Evolutionary conservation across 75 land plant genomes (phyloP).

Genomic region (Chamaecyparis obtusa): DNA sequence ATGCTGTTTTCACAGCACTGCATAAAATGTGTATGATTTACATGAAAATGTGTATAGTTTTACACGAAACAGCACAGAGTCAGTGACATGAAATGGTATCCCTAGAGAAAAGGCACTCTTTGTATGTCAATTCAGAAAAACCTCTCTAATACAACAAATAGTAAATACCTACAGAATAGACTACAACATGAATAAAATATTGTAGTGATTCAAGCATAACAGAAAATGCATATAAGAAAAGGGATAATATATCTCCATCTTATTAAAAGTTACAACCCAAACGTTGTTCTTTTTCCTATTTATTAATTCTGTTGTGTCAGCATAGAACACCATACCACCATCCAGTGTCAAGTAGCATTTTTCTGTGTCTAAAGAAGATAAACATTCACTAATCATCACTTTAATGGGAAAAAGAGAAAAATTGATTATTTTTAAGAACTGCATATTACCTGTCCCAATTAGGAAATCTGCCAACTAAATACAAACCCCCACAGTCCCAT

Average conservation of each 20-base stretch:
- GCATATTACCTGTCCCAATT: conserved; percentile 90
- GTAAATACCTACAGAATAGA: not conserved
- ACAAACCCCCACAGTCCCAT: conserved; percentile 99
- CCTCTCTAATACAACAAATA: no score
- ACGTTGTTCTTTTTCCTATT: not conserved
- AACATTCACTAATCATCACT: not conserved
- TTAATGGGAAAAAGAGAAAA: not conserved
- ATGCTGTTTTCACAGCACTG: no score
- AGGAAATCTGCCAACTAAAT: conserved; percentile 90
- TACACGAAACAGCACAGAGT: no score
- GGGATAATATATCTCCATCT: not conserved
- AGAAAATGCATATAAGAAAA: not conserved
- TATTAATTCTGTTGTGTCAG: not conserved
- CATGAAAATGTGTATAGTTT: no score
- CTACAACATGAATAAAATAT: not conserved
- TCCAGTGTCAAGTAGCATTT: not conserved
- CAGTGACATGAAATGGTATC: no score
- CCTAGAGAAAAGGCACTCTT: no score
- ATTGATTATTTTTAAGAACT: not conserved
- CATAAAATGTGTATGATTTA: no score
- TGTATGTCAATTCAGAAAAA: no score
- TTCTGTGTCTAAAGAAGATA: not conserved
- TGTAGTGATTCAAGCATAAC: not conserved
- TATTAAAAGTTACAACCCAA: not conserved
- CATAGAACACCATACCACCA: not conserved